These are phyloP conservation scores for Anthracocystis walkeri DNA, from an alignment of 1,284 basidiomycete species.

Conservation along the genomic window DNA sequence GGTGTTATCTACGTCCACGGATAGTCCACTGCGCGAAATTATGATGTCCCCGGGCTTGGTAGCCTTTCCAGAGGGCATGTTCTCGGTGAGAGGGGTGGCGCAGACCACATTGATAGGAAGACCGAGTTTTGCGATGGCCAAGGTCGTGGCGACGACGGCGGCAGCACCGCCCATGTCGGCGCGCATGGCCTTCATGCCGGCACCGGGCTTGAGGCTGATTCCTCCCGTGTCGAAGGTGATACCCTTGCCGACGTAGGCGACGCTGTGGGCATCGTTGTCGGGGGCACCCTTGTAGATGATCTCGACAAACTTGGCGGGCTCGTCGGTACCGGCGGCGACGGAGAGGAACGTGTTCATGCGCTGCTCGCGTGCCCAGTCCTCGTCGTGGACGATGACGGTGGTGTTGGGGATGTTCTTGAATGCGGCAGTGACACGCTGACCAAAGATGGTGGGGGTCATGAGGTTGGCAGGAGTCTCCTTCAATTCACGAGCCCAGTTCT, in stretches of 20 bases:
- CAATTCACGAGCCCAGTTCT: conserved; percentile 87
- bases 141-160: conserved; percentile 78
- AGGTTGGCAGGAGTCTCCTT: conserved; percentile 85
- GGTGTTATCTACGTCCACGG: conserved; percentile 87
- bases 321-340: conserved; percentile 82
- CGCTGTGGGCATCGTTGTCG: conserved; percentile 74
- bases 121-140: conserved; percentile 83
- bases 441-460: conserved; percentile 74
- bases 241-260: conserved; percentile 85
- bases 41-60: conserved; percentile 86
- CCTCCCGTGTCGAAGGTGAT: conserved; percentile 79
- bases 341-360: conserved; percentile 90
- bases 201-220: conserved; percentile 83
- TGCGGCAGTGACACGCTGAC: conserved; percentile 78
- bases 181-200: conserved; percentile 74
- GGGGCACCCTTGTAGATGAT: conserved; percentile 85
- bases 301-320: conserved; percentile 88
- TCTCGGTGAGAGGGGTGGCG: conserved; percentile 83
- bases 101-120: conserved; percentile 83
- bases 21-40: conserved; percentile 88
- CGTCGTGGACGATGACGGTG: conserved; percentile 79
- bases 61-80: conserved; percentile 76
- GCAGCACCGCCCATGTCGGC: conserved; percentile 75
- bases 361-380: conserved; percentile 86
- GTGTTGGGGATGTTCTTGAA: conserved; percentile 79